Evolutionary conservation across 148 eudicot genomes (phyloP).

Genomic region (Nepenthes gracilis): DNA sequence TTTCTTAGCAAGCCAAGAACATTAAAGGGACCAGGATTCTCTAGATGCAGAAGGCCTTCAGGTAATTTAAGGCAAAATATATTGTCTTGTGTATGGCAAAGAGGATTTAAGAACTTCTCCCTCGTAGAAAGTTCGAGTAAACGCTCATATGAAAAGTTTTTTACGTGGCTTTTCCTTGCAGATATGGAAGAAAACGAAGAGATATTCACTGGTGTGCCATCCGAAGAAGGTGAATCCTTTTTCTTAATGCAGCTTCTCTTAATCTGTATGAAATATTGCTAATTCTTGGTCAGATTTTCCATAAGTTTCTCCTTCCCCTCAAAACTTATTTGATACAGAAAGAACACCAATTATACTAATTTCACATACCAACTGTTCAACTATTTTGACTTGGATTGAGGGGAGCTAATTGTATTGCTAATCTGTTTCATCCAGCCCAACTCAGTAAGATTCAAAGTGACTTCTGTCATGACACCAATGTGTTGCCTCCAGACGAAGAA

Average conservation of each 20-base stretch:
- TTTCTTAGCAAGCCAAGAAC: conserved; percentile 19
- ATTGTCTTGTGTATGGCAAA: not conserved
- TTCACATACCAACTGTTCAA: not conserved
- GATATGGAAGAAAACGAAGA: not conserved
- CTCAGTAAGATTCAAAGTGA: not conserved
- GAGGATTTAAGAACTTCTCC: too few relatives aligned
- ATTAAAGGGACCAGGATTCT: conserved; percentile 13
- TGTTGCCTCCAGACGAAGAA: not conserved
- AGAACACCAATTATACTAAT: not conserved
- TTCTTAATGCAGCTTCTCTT: not conserved
- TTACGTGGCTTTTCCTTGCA: not conserved
- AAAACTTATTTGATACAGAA: not conserved
- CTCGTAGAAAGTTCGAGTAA: too few relatives aligned
- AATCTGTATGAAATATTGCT: not conserved
- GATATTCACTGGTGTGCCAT: not conserved
- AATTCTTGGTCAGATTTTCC: not conserved
- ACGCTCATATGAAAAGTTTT: not conserved
- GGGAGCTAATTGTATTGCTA: not conserved
- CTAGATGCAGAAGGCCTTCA: conserved; percentile 20
- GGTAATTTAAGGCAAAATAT: conserved; percentile 19
- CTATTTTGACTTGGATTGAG: not conserved
- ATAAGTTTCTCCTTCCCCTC: too few relatives aligned
- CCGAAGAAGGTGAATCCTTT: not conserved
- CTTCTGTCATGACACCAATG: not conserved
- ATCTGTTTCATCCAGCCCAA: not conserved